Evolutionary conservation across 2,329 filamentous ascomycete genomes (phyloP).

Genomic region (Pseudogymnoascus sp.): DNA sequence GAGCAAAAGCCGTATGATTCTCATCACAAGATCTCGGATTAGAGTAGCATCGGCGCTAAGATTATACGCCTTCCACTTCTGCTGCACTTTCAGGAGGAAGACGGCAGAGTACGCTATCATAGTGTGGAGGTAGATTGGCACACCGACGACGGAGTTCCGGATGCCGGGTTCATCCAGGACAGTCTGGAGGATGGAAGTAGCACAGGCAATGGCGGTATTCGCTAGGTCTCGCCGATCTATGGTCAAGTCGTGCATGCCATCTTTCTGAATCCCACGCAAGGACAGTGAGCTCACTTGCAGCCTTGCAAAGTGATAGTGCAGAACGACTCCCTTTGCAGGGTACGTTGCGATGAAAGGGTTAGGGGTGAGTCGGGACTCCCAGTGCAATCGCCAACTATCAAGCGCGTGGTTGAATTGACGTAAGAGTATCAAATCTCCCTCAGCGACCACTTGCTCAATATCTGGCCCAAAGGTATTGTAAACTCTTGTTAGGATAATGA

Average conservation of each 20-base stretch:
- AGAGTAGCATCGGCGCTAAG: constrained; percentile 31
- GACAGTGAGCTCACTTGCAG: constrained; percentile 33
- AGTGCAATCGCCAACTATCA: constrained; percentile 32
- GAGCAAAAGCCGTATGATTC: constrained; percentile 29
- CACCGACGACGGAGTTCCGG: constrained; percentile 28
- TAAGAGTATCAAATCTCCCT: constrained; percentile 29
- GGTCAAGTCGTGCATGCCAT: constrained; percentile 14
- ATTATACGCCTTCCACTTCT: constrained; percentile 30
- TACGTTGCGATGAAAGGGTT: constrained; percentile 20
- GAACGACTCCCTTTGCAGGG: constrained; percentile 24
- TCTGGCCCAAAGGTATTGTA: constrained; percentile 54
- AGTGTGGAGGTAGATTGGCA: constrained; percentile 33
- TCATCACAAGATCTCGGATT: constrained; percentile 28
- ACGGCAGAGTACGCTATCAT: constrained; percentile 34
- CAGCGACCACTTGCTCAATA: constrained; percentile 41
- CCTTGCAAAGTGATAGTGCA: constrained; percentile 31
- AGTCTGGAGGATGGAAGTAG: constrained; percentile 27
- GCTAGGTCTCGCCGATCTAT: constrained; percentile 18
- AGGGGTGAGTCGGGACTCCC: constrained; percentile 27
- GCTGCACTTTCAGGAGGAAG: constrained; percentile 33
- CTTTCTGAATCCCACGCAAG: constrained; percentile 20
- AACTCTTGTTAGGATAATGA: constrained; percentile 53
- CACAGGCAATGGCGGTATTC: constrained; percentile 20
- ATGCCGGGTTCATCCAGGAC: constrained; percentile 32
- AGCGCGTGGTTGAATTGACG: constrained; percentile 34